A percentile compares a stretch with the other conserved stretches of the same genome.
These are phyloP conservation scores for Aegilops tauschii DNA, from an alignment of 176 grass and related monocot species.

Conservation along the genomic window DNA sequence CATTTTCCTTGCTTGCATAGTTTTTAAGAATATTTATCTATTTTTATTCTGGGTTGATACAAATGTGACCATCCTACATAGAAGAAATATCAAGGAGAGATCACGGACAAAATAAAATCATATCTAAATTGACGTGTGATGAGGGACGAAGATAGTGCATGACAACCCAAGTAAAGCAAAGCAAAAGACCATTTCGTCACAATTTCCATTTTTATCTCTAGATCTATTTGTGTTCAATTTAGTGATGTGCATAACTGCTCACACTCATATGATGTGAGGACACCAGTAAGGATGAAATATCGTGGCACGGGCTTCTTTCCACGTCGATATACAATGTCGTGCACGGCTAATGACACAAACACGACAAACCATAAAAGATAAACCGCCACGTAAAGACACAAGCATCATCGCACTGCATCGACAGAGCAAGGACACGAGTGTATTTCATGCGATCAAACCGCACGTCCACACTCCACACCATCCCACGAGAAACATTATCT, in stretches of 20 bases:
- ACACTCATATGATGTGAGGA: no score
- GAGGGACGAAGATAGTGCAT: background rate
- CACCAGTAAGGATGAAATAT: background rate
- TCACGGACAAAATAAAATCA: background rate
- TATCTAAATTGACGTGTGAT: background rate
- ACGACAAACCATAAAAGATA: background rate
- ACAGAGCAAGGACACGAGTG: no score
- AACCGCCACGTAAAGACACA: background rate
- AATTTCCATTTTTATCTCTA: no score
- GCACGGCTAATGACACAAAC: fast-evolving
- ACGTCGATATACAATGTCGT: background rate
- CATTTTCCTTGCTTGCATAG: no score
- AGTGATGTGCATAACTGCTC: no score
- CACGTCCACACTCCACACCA: no score
- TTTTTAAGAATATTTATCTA: no score
- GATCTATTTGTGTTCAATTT: no score
- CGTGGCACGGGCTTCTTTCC: background rate
- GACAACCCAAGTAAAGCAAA: background rate
- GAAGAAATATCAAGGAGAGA: background rate
- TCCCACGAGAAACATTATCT: no score
- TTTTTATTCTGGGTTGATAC: no score
- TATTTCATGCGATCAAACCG: no score
- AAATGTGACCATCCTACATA: background rate
- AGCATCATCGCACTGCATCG: no score
- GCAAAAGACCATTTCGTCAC: background rate